A percentile compares a stretch with the other conserved stretches of the same genome.
Conservation (phyloP, 1,284 basidiomycete species). For the Cryptococcus sp. region DNA sequence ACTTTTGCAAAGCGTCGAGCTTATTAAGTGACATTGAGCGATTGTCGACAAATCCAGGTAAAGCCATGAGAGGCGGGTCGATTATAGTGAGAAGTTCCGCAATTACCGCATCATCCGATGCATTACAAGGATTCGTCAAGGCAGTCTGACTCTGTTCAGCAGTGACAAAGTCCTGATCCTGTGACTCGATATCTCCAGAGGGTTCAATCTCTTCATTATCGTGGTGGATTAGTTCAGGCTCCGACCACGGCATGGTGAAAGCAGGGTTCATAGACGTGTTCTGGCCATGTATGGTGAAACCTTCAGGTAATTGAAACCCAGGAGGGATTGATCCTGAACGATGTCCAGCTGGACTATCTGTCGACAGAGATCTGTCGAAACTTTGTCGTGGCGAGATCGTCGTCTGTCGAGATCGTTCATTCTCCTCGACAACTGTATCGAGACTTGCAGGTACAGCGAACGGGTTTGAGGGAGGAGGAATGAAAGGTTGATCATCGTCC, state of each 20-base stretch:
- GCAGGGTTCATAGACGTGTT: constrained; percentile 4
- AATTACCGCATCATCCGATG: constrained; percentile 67
- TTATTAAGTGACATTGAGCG: constrained; percentile 55
- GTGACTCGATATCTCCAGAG: constrained; percentile 7
- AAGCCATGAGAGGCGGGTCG: constrained; percentile 54
- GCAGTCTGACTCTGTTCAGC: constrained; percentile 7
- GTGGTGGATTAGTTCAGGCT: not conserved
- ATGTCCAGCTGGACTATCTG: constrained; percentile 1
- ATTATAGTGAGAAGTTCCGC: constrained; percentile 60
- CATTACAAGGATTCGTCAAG: constrained; percentile 78
- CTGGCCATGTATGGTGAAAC: constrained; percentile 42
- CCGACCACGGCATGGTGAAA: too few relatives aligned
- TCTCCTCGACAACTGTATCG: constrained; percentile 10
- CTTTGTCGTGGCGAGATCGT: not conserved
- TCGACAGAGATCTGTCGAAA: not conserved
- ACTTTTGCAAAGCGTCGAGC: constrained; percentile 59
- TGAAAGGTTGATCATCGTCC: constrained; percentile 25
- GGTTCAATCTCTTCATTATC: constrained; percentile 6
- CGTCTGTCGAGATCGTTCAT: not conserved
- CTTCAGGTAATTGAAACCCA: constrained; percentile 41
- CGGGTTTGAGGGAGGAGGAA: not conserved
- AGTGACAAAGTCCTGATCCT: constrained; percentile 19
- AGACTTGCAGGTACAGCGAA: constrained; percentile 6
- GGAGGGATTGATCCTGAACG: constrained; percentile 5
- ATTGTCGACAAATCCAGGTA: constrained; percentile 63